Base-by-base conservation (phyloP, 1,284 basidiomycete genomes). In the Sanghuangporus weigelae region DNA sequence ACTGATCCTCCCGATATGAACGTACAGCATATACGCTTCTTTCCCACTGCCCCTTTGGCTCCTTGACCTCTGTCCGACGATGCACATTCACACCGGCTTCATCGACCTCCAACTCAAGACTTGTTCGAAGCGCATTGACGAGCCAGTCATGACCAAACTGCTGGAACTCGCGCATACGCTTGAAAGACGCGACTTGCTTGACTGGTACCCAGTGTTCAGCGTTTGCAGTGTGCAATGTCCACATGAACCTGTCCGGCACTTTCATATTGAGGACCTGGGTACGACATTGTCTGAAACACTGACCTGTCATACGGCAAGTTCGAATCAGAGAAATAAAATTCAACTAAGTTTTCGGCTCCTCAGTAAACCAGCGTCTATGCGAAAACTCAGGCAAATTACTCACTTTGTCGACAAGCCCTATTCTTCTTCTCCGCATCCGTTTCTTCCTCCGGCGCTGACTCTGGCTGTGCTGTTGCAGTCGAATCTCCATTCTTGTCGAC, bases 241-340 rank as follows among this genome's bases (percentile, higher is more conserved):
- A 98, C 87, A 98, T 95, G 81, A 97, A 98, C 78, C 95, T 96
- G 75, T 80, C 23, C 54, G 35, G 57, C 21, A 14, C 31, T 12
- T 48, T 26, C 0, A 56, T 53, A 16, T 67, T 36, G 57, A 50
- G 16, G 53, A 55, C 16, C 21, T 48, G 58, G 44, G 62, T 23
- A 31, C 8, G 44, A 46, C 1, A 38, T 36, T 26, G 39, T 16
- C 36, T 35, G 23, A 38, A 23, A 21, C 11, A 72, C 81, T 53
- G 69, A 89, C 88, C 92, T 95, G 85, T 98, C 97, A 71, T 89
- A 96, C 12, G 97, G 96, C 57, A 99, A 84, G 78, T 99, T 99
- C 38, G 95, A 86, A 77, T 97, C 94, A 59, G 92, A 92, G 77
- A 99, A 96, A 82, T 99, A 99, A 77, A 98, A 99, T 75, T 96